phyloP scores from a whole-genome alignment of 108 stramenopile species.

The Aureococcus anophagefferens region DNA sequence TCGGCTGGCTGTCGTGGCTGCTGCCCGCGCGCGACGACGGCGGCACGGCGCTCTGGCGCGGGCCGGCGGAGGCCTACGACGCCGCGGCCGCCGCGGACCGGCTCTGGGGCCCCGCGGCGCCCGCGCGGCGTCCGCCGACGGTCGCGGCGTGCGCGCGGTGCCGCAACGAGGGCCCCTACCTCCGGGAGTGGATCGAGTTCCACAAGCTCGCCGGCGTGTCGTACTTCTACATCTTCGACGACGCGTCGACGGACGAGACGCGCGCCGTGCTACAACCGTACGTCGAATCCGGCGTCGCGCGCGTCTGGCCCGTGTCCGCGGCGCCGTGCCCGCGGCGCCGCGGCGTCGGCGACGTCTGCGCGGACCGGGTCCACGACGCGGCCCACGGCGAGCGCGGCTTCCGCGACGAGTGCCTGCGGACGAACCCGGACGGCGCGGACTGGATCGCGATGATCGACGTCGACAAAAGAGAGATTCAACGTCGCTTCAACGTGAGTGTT shows the following conservation, averaged over 20 bases:
- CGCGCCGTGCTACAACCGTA: not conserved
- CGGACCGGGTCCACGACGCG: not conserved
- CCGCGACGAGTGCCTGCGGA: not conserved
- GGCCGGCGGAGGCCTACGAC: too few relatives aligned
- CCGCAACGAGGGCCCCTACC: not conserved
- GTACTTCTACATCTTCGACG: not conserved
- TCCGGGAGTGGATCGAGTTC: not conserved
- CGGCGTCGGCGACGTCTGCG: not conserved
- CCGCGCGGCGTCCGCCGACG: not conserved
- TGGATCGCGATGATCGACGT: not conserved
- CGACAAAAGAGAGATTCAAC: too few relatives aligned
- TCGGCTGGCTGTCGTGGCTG: not conserved
- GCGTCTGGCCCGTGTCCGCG: not conserved
- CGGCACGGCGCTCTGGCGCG: not conserved
- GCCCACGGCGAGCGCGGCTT: not conserved
- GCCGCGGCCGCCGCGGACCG: too few relatives aligned
- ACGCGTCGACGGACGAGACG: not conserved
- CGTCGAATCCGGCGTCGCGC: not conserved
- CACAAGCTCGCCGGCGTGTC: not conserved
- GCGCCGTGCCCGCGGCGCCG: not conserved
- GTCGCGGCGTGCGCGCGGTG: not conserved
- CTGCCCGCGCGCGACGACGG: not conserved
- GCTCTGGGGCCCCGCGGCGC: too few relatives aligned
- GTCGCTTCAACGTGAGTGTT: too few relatives aligned
- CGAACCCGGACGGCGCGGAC: not conserved